Base-by-base conservation (phyloP, 768 basidiomycete species). In the Cytidiella melzeri region DNA sequence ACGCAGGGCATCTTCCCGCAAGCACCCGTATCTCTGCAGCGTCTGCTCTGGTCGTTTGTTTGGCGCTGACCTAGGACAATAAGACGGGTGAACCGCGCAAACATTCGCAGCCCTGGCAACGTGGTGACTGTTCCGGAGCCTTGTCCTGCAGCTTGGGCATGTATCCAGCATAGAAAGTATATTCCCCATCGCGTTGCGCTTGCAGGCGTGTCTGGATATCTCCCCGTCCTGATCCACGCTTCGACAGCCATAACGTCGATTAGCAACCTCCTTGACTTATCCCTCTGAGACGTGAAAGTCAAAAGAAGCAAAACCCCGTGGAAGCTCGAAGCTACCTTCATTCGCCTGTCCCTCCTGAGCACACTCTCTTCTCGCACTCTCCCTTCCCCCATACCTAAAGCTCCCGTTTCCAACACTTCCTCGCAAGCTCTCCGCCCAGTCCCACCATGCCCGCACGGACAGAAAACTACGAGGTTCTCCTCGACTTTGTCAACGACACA, bases 401-500 rank as follows among this genome's bases (percentile, higher is more conserved):
- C 55, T 48, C 53, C 53, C 55, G 52, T 27, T 41, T 47, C 48
- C 43, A 23, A 39, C 48, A 43, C 56, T 55, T 53, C 56, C 43
- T 45, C 51, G 47, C 38, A 53, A 50, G 49, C 40, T 42, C 48
- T 51, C 55, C 51, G 43, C 51, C 56, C 49, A 45, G 40, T 41
- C 42, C 47, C 40, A 48, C 40, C 56, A 85, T 86, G 84, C 84
- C 84, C 51, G 75, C 73, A 24, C 67, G 72, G 56, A 70, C 79
- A 12, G 74, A 81, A 63, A 63, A 60, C 52, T 84, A 82, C 67
- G 83, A 84, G 59, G 74, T 85, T 61, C 70, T 79, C 47, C 77
- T 86, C 62, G 80, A 81, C 61, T 75, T 87, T 63, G 76, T 75
- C 43, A 87, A 86, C 63, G 84, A 86, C 57, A 83, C 81, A 13